These are phyloP conservation scores for Mangifera indica DNA, from an alignment of 345 rosid species.

Conservation along the genomic window DNA sequence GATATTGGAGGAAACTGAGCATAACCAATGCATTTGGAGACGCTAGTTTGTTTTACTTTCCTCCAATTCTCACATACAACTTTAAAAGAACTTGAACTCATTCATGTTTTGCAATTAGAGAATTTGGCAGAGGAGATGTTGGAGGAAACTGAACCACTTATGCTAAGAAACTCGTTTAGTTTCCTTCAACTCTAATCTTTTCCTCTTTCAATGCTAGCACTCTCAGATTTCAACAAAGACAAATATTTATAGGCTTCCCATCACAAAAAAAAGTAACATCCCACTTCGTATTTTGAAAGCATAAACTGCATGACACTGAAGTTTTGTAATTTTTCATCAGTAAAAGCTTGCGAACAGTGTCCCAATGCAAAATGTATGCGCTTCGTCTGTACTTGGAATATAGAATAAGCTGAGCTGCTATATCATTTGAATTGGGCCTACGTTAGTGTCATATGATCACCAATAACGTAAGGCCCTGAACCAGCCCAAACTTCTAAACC, in stretches of 20 bases:
- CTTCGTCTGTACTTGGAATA: not conserved
- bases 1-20: conserved; percentile 28
- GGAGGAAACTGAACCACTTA: conserved; percentile 6
- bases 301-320: conserved; percentile 2
- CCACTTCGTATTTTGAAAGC: not conserved
- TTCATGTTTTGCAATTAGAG: not conserved
- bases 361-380: not conserved
- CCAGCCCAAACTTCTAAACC: not conserved
- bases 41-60: not conserved
- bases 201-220: not conserved
- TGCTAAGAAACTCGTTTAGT: not conserved
- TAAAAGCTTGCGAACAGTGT: not conserved
- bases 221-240: not conserved
- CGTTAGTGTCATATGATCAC: not conserved
- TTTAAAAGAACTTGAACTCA: not conserved
- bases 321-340: not conserved
- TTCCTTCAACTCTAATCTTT: conserved; percentile 12
- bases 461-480: not conserved
- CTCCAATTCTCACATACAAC: conserved; percentile 16
- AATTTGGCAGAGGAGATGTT: not conserved
- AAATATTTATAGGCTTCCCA: conserved; percentile 3
- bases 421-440: not conserved
- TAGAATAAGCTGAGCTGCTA: not conserved
- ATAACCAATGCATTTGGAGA: not conserved
- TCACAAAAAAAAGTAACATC: not conserved